Conservation (phyloP, 2,329 filamentous ascomycete species). For the Cercospora citrullina region DNA sequence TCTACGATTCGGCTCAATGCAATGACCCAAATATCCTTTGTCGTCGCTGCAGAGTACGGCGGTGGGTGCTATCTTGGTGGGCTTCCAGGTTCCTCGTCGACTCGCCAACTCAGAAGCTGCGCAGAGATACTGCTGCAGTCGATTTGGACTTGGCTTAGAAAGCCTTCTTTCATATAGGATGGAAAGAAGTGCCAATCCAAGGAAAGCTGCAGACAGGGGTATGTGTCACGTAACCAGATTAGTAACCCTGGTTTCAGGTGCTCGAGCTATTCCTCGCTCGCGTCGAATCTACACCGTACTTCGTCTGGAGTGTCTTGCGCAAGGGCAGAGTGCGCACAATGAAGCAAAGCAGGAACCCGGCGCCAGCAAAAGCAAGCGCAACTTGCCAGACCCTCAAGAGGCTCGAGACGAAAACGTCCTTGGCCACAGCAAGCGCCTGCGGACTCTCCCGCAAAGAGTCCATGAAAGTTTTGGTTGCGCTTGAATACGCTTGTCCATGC, state of each 20-base stretch:
- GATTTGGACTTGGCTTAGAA: too few relatives aligned
- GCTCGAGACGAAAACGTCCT: constrained; percentile 13
- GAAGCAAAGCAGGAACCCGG: constrained; percentile 13
- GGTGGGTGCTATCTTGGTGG: too few relatives aligned
- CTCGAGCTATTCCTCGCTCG: not conserved
- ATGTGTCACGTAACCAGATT: too few relatives aligned
- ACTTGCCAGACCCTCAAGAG: constrained; percentile 8
- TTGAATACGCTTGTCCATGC: constrained; percentile 14
- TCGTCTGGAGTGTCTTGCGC: constrained; percentile 13
- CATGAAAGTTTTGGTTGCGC: constrained; percentile 12
- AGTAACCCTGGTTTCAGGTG: not conserved
- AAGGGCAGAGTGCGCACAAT: constrained; percentile 13
- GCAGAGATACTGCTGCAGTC: too few relatives aligned
- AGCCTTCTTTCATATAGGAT: too few relatives aligned
- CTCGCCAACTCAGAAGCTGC: too few relatives aligned
- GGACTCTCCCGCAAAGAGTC: constrained; percentile 8
- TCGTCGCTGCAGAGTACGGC: too few relatives aligned
- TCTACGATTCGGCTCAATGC: too few relatives aligned
- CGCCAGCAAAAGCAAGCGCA: constrained; percentile 14
- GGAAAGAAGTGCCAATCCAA: too few relatives aligned
- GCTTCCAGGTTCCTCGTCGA: too few relatives aligned
- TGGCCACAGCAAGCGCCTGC: constrained; percentile 6
- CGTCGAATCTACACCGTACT: constrained; percentile 8
- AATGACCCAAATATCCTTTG: too few relatives aligned
- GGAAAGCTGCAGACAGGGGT: too few relatives aligned